phyloP scores from a whole-genome alignment of 2,329 filamentous ascomycete genomes.

The Metarhizium guizhouense region DNA sequence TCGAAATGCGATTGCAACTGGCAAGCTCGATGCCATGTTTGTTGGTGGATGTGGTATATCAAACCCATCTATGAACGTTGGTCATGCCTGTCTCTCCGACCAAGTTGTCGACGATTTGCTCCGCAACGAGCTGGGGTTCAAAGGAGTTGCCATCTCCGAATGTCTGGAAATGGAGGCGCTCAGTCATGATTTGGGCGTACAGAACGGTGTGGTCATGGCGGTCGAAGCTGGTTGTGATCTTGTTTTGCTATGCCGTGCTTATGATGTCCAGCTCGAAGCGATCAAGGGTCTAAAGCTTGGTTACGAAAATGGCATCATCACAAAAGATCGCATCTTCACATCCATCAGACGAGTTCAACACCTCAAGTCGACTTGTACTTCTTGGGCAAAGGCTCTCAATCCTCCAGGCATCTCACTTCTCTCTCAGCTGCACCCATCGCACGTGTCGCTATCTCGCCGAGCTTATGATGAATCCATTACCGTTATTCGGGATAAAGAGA shows the following conservation, averaged over 20 bases:
- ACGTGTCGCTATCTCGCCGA: constrained; percentile 70
- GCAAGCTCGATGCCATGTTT: constrained; percentile 83
- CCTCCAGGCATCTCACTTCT: constrained; percentile 71
- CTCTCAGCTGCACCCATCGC: constrained; percentile 71
- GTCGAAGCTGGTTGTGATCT: constrained; percentile 94
- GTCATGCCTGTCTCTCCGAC: constrained; percentile 88
- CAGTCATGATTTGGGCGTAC: constrained; percentile 92
- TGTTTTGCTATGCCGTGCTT: constrained; percentile 79
- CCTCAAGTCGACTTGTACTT: constrained; percentile 78
- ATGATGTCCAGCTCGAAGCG: constrained; percentile 81
- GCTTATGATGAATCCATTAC: constrained; percentile 92
- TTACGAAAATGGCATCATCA: constrained; percentile 83
- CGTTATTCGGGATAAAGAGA: constrained; percentile 81
- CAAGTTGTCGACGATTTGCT: constrained; percentile 87
- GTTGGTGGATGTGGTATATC: constrained; percentile 90
- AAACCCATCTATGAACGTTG: constrained; percentile 85
- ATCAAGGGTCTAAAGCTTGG: constrained; percentile 84
- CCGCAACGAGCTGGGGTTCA: constrained; percentile 80
- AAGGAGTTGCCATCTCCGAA: constrained; percentile 88
- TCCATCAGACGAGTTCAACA: constrained; percentile 71
- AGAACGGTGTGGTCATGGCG: constrained; percentile 94
- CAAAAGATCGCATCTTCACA: constrained; percentile 67
- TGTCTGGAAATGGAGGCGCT: constrained; percentile 95
- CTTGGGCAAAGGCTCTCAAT: constrained; percentile 86
- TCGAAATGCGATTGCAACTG: constrained; percentile 76